Evolutionary conservation across 768 basidiomycete species (phyloP).

Genomic region (Lyophyllum atratum): DNA sequence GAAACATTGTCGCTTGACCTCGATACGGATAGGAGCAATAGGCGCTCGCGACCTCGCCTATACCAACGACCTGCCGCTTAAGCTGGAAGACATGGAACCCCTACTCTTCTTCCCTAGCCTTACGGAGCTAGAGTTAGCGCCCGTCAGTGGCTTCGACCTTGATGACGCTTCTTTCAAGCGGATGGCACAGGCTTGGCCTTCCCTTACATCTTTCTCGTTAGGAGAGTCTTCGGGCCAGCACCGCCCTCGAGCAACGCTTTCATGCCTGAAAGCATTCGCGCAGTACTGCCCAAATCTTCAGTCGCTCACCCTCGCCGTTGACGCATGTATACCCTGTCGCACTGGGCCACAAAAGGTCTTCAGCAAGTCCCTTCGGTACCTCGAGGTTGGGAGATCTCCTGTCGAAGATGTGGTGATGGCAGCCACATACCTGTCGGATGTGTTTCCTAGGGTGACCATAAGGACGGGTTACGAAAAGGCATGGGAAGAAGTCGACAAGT

Average conservation of each 20-base stretch:
- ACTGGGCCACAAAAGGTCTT: neutral
- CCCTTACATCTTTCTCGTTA: neutral
- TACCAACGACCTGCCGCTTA: neutral
- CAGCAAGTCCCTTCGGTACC: neutral
- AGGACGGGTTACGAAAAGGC: neutral
- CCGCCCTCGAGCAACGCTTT: neutral
- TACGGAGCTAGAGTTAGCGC: neutral
- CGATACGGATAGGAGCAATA: neutral
- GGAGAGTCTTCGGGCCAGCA: neutral
- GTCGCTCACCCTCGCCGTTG: neutral
- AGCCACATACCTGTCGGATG: neutral
- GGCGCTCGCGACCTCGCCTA: neutral
- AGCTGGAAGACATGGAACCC: neutral
- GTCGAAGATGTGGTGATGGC: neutral
- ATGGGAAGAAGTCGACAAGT: neutral
- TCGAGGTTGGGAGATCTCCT: neutral
- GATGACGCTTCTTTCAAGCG: neutral
- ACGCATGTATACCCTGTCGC: neutral
- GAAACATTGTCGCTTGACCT: neutral
- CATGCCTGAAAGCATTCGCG: neutral
- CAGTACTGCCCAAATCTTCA: neutral
- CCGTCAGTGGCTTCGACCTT: neutral
- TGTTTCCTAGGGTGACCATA: neutral
- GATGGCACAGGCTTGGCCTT: neutral
- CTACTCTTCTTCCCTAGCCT: neutral